phyloP scores from a whole-genome alignment of 495 filamentous ascomycete species.

The Xylaria bambusicola region DNA sequence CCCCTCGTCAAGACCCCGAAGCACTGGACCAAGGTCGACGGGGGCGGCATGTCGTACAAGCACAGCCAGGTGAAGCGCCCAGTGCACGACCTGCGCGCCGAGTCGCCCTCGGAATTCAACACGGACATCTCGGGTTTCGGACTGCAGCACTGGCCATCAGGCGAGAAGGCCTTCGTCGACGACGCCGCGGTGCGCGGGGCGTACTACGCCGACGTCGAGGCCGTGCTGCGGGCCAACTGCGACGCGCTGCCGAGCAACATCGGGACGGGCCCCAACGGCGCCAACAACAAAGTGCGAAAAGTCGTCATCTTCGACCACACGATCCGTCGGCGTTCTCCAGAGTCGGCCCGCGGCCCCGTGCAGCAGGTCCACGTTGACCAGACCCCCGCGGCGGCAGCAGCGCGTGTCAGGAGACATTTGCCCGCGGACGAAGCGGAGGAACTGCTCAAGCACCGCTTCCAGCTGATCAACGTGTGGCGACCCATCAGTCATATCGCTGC shows the following conservation, averaged over 20 bases:
- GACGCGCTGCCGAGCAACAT: conserved; percentile 53
- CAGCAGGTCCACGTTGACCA: conserved; percentile 81
- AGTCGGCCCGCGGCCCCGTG: conserved; percentile 65
- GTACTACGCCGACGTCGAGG: conserved; percentile 83
- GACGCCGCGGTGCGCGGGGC: conserved; percentile 60
- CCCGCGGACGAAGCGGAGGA: conserved; percentile 53
- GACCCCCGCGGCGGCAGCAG: conserved; percentile 61
- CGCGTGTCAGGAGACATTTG: conserved; percentile 67
- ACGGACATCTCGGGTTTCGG: conserved; percentile 48
- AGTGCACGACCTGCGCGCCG: conserved; percentile 36
- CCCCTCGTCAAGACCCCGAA: conserved; percentile 24
- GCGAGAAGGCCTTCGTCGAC: conserved; percentile 58
- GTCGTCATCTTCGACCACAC: conserved; percentile 88
- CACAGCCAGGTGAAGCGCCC: conserved; percentile 25
- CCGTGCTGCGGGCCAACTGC: conserved; percentile 54
- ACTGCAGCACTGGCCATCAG: conserved; percentile 35
- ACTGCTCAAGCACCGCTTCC: conserved; percentile 60
- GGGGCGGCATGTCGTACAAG: conserved; percentile 32
- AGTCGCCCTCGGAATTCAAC: conserved; percentile 31
- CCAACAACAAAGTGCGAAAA: conserved; percentile 44
- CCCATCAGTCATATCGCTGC: conserved; percentile 68
- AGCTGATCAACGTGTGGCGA: conserved; percentile 86
- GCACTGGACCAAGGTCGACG: conserved; percentile 48
- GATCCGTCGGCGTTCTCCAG: conserved; percentile 60
- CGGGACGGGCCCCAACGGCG: neutral